Base-by-base conservation (phyloP, 2,329 filamentous ascomycete species). In the Sporothrix phasma region DNA sequence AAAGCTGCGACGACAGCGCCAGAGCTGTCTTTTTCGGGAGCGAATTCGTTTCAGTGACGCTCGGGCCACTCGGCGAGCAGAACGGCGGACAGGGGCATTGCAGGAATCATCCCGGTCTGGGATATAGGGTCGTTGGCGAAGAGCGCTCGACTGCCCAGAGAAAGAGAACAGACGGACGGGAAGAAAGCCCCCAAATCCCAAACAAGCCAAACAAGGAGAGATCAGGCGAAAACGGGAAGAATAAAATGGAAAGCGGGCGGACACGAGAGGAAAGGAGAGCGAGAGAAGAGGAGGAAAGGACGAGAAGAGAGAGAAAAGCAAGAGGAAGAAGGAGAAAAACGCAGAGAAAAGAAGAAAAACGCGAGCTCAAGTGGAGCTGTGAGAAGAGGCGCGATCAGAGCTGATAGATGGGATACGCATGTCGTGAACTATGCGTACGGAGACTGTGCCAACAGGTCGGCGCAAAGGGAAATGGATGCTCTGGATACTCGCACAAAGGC, bases 61-160 rank as follows among this genome's bases (percentile, higher is more conserved):
- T 24, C 24, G 51, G 51, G 24, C 31, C 51, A 56, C 37, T 56
- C 31, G 31, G 51, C 22, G 56, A 45, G 56, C 56, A 59, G n/a
- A 34, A 45, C 56, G 56, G 56, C n/a, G n/a, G 24, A 46, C 39
- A 31, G 26, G 54, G 54, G 43, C 29, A 43, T 41, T 59, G 51
- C 31, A 56, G 53, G 17, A 53, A 64, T 58, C 62, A 53, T 54
- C 62, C n/a, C n/a, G n/a, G n/a, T n/a, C n/a, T n/a, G n/a, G n/a
- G n/a, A n/a, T n/a, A n/a, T n/a, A n/a, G n/a, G n/a, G n/a, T n/a
- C n/a, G n/a, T n/a, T n/a, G n/a, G n/a, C n/a, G n/a, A n/a, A n/a
- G n/a, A n/a, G n/a, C n/a, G n/a, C n/a, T n/a, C n/a, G n/a, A n/a
- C n/a, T n/a, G n/a, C n/a, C n/a, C 17, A 62, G 59, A 65, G 49